phyloP scores from a whole-genome alignment of 345 rosid genomes.

The Pseudoturritis turrita region DNA sequence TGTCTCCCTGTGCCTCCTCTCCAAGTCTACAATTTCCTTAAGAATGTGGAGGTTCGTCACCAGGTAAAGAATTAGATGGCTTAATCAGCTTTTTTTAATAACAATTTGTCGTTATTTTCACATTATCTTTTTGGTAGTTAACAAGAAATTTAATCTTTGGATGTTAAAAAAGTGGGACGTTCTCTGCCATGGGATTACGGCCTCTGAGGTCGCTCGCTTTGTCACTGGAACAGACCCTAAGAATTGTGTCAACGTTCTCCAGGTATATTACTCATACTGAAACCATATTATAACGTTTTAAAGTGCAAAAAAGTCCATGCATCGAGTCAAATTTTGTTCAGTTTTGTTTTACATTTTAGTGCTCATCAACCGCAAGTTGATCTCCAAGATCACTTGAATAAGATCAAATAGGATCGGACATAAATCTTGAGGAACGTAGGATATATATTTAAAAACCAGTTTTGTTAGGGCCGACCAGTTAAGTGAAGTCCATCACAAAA shows the following conservation, averaged over 20 bases:
- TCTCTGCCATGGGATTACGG: conserved; percentile 46
- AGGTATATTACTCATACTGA: conserved; percentile 35
- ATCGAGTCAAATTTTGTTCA: not conserved
- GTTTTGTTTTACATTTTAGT: not conserved
- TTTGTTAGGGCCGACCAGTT: too few relatives aligned
- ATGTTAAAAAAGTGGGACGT: conserved; percentile 71
- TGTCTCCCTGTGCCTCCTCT: conserved; percentile 57
- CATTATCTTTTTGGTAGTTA: not conserved
- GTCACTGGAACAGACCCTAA: conserved; percentile 40
- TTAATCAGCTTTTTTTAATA: not conserved
- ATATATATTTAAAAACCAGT: too few relatives aligned
- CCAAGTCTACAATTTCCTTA: conserved; percentile 45
- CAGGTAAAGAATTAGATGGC: conserved; percentile 38
- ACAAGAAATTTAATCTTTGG: not conserved
- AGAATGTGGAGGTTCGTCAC: conserved; percentile 37
- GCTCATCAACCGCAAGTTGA: not conserved
- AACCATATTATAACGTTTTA: not conserved
- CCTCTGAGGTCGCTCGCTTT: conserved; percentile 44
- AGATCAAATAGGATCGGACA: too few relatives aligned
- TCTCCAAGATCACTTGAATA: not conserved
- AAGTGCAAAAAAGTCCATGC: not conserved
- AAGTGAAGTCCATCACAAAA: too few relatives aligned
- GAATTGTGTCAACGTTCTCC: conserved; percentile 44
- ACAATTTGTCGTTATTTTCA: too few relatives aligned
- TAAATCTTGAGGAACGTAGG: too few relatives aligned